phyloP scores from a whole-genome alignment of 169 alveolate species.

The Theileria annulata region DNA sequence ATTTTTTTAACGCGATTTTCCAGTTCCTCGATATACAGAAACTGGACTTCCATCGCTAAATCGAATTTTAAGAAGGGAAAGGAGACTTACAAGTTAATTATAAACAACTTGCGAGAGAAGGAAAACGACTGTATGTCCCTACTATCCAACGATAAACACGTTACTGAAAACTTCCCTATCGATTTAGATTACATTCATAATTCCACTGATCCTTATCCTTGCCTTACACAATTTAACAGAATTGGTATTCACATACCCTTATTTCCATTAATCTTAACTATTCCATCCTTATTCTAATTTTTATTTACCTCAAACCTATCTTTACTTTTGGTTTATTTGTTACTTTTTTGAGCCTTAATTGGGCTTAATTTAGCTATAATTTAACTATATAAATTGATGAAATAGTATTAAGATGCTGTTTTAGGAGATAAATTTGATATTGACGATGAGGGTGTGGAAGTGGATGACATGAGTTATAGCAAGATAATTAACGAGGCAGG shows the following conservation, averaged over 20 bases:
- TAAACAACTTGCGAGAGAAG: conserved; percentile 19
- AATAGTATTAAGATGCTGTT: not conserved
- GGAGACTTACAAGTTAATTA: conserved; percentile 28
- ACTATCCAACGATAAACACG: conserved; percentile 5
- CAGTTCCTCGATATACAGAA: conserved; percentile 16
- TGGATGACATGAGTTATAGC: not conserved
- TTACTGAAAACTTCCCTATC: not conserved
- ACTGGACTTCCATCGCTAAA: conserved; percentile 42
- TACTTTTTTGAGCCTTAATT: too few species aligned
- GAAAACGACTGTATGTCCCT: conserved; percentile 52
- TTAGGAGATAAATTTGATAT: conserved; percentile 36
- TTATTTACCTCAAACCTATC: too few species aligned
- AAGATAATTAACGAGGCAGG: conserved; percentile 67
- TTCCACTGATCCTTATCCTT: conserved; percentile 8
- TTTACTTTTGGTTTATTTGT: too few species aligned
- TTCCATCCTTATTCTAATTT: too few species aligned
- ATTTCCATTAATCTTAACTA: too few species aligned
- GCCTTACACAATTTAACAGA: conserved; percentile 2
- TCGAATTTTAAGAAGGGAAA: conserved; percentile 36
- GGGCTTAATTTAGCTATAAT: too few species aligned
- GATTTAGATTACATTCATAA: conserved; percentile 9
- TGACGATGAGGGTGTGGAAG: conserved; percentile 9
- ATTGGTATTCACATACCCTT: not conserved
- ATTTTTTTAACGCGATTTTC: too few species aligned
- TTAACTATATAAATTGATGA: too few species aligned